These are phyloP conservation scores for Amylocarpus encephaloides DNA, from an alignment of 2,329 filamentous ascomycete species.

Conservation along the genomic window DNA sequence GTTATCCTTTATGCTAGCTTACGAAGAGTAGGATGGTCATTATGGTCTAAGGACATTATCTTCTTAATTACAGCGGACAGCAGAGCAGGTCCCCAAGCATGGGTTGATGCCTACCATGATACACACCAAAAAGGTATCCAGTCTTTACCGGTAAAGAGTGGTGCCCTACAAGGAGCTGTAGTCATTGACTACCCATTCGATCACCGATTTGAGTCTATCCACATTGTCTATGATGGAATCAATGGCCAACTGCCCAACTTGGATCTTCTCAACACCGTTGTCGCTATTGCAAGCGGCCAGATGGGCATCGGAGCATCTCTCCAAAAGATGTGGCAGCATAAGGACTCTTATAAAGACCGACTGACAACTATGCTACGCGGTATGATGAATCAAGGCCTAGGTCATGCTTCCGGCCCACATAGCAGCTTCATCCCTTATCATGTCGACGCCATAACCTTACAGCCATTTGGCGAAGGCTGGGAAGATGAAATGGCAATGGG, in stretches of 20 bases:
- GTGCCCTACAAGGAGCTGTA: slow-evolving; percentile 84
- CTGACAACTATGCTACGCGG: slow-evolving; percentile 84
- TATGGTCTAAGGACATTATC: slow-evolving; percentile 99
- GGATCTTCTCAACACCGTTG: slow-evolving; percentile 90
- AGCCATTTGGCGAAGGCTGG: slow-evolving; percentile 86
- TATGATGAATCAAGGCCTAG: slow-evolving; percentile 86
- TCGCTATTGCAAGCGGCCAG: slow-evolving; percentile 79
- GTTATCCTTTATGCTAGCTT: slow-evolving; percentile 1
- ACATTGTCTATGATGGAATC: slow-evolving; percentile 89
- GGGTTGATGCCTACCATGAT: slow-evolving; percentile 97
- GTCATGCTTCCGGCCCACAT: slow-evolving; percentile 83
- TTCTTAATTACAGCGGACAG: slow-evolving; percentile 85
- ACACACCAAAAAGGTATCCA: slow-evolving; percentile 68
- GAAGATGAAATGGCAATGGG: slow-evolving; percentile 97
- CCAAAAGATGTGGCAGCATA: slow-evolving; percentile 77
- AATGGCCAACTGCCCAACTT: slow-evolving; percentile 95
- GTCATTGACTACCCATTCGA: slow-evolving; percentile 91
- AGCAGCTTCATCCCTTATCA: slow-evolving; percentile 97
- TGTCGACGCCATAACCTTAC: slow-evolving; percentile 89
- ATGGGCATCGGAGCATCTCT: slow-evolving; percentile 82
- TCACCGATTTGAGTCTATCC: slow-evolving; percentile 76
- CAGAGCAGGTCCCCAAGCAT: slow-evolving; percentile 84
- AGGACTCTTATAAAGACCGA: slow-evolving; percentile 72
- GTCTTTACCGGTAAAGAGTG: slow-evolving; percentile 80
- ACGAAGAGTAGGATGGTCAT: slow-evolving; percentile 66